These are phyloP conservation scores for Cladosporium cucumerinum DNA, from an alignment of 2,329 filamentous ascomycete species.

Conservation along the genomic window DNA sequence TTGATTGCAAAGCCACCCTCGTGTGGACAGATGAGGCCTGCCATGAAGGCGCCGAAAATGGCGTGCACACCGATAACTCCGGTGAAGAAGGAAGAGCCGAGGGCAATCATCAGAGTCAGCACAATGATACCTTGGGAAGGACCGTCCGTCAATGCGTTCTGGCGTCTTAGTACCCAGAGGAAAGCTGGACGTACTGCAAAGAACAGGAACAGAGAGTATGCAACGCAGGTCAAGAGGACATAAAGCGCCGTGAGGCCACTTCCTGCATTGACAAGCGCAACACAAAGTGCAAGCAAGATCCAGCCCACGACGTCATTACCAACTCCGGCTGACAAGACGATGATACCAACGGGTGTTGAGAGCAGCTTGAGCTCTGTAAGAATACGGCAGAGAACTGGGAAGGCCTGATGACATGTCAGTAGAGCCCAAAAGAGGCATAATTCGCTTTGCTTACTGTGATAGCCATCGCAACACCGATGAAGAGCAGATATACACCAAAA, in stretches of 20 bases:
- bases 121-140: constrained; percentile 82
- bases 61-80: constrained; percentile 88
- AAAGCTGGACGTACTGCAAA: constrained; percentile 72
- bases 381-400: constrained; percentile 91
- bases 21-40: constrained; percentile 85
- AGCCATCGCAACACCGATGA: constrained; percentile 88
- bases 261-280: constrained; percentile 85
- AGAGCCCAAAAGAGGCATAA: neutral
- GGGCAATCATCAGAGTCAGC: constrained; percentile 73
- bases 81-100: constrained; percentile 82
- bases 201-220: constrained; percentile 72
- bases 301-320: constrained; percentile 90
- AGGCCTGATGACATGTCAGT: constrained; percentile 47
- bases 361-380: constrained; percentile 86
- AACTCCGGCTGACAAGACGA: constrained; percentile 84
- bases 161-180: constrained; percentile 68
- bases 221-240: constrained; percentile 72
- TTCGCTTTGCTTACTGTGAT: constrained; percentile 63
- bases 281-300: constrained; percentile 88
- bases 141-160: constrained; percentile 78
- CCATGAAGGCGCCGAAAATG: constrained; percentile 89
- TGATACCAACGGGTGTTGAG: constrained; percentile 77
- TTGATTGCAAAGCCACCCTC: constrained; percentile 88
- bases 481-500: constrained; percentile 66
- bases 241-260: constrained; percentile 79